phyloP scores from a whole-genome alignment of 2,329 filamentous ascomycete species.

The Cercospora sp. region DNA sequence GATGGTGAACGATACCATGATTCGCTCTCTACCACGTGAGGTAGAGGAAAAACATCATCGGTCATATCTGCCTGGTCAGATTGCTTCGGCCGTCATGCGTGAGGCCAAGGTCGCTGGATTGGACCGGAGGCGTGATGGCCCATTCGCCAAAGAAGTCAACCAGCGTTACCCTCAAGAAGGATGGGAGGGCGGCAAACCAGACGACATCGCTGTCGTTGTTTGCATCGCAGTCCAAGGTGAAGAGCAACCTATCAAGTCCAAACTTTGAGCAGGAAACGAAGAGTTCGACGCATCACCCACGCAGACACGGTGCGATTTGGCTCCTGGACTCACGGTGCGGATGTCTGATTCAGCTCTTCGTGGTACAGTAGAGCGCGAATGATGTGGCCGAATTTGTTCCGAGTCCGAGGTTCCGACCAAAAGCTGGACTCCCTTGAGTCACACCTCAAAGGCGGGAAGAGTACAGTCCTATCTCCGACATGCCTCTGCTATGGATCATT shows the following conservation, averaged over 20 bases:
- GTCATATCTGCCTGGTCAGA: slow-evolving; percentile 69
- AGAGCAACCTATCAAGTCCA: slow-evolving; percentile 36
- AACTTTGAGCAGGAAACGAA: slow-evolving; percentile 25
- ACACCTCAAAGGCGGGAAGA: neutral
- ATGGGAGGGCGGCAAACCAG: slow-evolving; percentile 89
- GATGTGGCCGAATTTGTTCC: neutral
- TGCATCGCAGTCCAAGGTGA: slow-evolving; percentile 67
- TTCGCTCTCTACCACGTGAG: slow-evolving; percentile 28
- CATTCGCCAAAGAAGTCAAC: slow-evolving; percentile 93
- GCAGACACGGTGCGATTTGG: neutral
- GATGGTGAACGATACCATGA: slow-evolving; percentile 31
- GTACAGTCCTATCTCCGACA: neutral
- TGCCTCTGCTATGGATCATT: neutral
- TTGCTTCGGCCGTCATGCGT: slow-evolving; percentile 76
- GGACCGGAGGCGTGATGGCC: slow-evolving; percentile 79
- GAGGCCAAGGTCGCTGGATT: slow-evolving; percentile 84
- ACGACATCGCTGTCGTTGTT: slow-evolving; percentile 89
- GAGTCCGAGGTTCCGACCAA: neutral
- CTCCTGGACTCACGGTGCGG: neutral
- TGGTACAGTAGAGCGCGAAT: neutral
- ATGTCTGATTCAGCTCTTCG: neutral
- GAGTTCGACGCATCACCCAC: neutral
- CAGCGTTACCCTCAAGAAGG: slow-evolving; percentile 81
- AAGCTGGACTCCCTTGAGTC: neutral
- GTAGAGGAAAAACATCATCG: slow-evolving; percentile 37